These are phyloP conservation scores for Fragaria ananassa DNA, from an alignment of 306 rosid species.

Conservation along the genomic window DNA sequence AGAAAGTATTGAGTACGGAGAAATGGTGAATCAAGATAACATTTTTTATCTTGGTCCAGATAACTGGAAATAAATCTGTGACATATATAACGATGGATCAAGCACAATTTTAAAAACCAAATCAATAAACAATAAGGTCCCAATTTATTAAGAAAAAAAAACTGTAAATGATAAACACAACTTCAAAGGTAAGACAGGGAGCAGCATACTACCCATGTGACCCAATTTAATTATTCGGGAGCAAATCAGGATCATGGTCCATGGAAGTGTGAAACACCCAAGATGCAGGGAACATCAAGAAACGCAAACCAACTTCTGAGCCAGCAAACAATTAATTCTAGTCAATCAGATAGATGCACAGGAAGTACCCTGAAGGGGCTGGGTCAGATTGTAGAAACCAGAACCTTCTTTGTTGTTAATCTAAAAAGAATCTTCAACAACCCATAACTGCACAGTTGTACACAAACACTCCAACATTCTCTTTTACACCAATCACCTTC, in stretches of 20 bases:
- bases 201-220: slow-evolving; percentile 29
- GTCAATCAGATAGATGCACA: slow-evolving; percentile 49
- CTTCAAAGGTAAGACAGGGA: slow-evolving; percentile 18
- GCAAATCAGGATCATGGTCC: slow-evolving; percentile 43
- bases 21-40: neutral
- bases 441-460: slow-evolving; percentile 98
- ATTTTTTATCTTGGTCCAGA: slow-evolving; percentile 17
- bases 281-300: slow-evolving; percentile 49
- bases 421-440: slow-evolving; percentile 65
- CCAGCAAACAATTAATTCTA: slow-evolving; percentile 46
- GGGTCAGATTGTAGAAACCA: slow-evolving; percentile 54
- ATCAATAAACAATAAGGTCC: slow-evolving; percentile 39
- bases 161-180: slow-evolving; percentile 22
- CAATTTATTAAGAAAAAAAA: slow-evolving; percentile 50
- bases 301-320: slow-evolving; percentile 44
- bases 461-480: slow-evolving; percentile 83
- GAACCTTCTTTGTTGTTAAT: slow-evolving; percentile 52
- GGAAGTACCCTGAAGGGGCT: slow-evolving; percentile 40
- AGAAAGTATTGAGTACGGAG: neutral
- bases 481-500: slow-evolving; percentile 79
- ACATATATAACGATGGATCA: slow-evolving; percentile 14
- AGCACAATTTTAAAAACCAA: slow-evolving; percentile 22
- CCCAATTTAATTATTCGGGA: slow-evolving; percentile 45
- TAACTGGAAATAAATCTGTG: slow-evolving; percentile 15
- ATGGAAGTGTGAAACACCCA: slow-evolving; percentile 45